phyloP scores from a whole-genome alignment of 2,329 filamentous ascomycete genomes.

The Aspergillus pseudoviridinutans region DNA sequence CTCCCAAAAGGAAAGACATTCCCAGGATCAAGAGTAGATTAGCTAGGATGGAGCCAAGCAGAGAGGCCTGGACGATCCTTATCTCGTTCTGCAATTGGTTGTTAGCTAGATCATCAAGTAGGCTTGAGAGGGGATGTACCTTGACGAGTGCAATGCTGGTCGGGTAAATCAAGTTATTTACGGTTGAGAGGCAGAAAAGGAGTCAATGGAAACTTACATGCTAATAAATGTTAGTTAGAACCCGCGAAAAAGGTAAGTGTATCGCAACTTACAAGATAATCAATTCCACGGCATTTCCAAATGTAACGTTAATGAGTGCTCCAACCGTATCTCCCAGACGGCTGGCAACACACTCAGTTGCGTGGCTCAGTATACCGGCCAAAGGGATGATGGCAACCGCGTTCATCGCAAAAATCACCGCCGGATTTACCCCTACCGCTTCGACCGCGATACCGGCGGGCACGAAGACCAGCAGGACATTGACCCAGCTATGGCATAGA shows the following conservation, averaged over 20 bases:
- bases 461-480: conserved; percentile 41
- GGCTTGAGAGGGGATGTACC: conserved; percentile 33
- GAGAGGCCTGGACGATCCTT: conserved; percentile 83
- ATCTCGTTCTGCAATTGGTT: conserved; percentile 59
- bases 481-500: conserved; percentile 40
- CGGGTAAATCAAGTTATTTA: not conserved
- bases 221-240: conserved; percentile 27
- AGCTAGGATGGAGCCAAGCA: conserved; percentile 83
- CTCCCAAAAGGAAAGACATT: conserved; percentile 86
- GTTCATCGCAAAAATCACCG: conserved; percentile 68
- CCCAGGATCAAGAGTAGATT: conserved; percentile 85
- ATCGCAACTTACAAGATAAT: conserved; percentile 60
- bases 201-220: conserved; percentile 48
- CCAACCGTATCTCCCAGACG: conserved; percentile 70
- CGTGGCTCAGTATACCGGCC: conserved; percentile 66
- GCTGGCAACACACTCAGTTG: conserved; percentile 70
- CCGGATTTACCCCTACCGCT: conserved; percentile 48
- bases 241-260: conserved; percentile 9
- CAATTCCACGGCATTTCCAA: conserved; percentile 74
- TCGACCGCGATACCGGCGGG: conserved; percentile 38
- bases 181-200: not conserved
- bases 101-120: not conserved
- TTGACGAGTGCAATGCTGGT: conserved; percentile 71
- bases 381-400: conserved; percentile 71
- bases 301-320: conserved; percentile 71